Percentiles rank a stretch among this genome's conserved stretches.
phyloP scores from a whole-genome alignment of 2,329 filamentous ascomycete genomes.

The Trichoderma sp. region DNA sequence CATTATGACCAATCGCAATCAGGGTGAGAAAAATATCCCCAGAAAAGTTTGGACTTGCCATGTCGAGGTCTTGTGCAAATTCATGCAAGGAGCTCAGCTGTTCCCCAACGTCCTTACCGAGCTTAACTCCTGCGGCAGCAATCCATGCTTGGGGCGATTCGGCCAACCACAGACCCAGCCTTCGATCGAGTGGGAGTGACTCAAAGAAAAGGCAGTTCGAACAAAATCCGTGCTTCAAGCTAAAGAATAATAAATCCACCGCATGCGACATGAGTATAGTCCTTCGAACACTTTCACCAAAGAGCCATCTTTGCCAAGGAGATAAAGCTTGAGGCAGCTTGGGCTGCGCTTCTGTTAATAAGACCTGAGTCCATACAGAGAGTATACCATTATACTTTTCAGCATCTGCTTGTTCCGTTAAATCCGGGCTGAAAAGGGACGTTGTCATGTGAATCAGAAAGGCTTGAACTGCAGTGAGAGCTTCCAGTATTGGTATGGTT shows the following conservation, averaged over 20 bases:
- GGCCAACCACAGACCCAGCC: neutral
- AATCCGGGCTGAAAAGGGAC: neutral
- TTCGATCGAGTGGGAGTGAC: neutral
- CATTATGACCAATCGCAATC: neutral
- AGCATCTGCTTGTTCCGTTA: neutral
- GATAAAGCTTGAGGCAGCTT: neutral
- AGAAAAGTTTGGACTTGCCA: neutral
- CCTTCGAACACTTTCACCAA: neutral
- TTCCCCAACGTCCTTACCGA: neutral
- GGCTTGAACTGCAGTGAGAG: neutral
- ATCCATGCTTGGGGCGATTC: neutral
- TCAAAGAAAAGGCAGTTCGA: neutral
- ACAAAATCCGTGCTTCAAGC: neutral
- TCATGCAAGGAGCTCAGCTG: neutral
- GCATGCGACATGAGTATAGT: neutral
- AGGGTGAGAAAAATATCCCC: neutral
- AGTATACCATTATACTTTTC: neutral
- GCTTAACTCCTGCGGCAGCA: neutral
- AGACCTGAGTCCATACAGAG: neutral
- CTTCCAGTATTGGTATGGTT: neutral
- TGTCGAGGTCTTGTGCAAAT: neutral
- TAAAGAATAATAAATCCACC: neutral
- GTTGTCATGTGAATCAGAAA: neutral
- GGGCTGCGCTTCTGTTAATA: neutral
- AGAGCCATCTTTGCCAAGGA: neutral